Percentiles rank a stretch among this genome's conserved stretches.
Conservation (phyloP, 1,139 yeast species). For the Debaryomyces nepalensis region DNA sequence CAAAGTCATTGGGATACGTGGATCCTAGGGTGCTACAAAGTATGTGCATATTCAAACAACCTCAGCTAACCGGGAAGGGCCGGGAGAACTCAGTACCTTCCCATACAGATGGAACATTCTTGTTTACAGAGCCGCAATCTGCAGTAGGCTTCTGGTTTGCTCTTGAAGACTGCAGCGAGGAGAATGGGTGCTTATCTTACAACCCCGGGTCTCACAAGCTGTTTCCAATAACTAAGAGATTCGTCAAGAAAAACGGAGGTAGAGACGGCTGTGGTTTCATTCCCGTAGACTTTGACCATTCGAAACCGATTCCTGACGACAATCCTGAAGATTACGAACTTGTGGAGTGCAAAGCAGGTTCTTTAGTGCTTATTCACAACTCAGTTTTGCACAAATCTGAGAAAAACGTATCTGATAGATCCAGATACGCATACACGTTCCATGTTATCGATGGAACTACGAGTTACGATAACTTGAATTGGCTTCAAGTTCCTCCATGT, state of each 20-base stretch:
- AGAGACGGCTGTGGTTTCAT: conserved; percentile 58
- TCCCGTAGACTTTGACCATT: conserved; percentile 28
- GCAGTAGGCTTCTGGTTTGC: conserved; percentile 88
- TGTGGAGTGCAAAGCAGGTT: conserved; percentile 73
- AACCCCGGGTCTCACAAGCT: conserved; percentile 76
- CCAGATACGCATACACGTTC: conserved; percentile 79
- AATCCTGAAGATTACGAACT: conserved; percentile 45
- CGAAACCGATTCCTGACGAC: conserved; percentile 26
- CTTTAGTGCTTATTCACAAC: conserved; percentile 70
- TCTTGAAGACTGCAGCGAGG: conserved; percentile 68
- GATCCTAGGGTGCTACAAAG: conserved; percentile 80
- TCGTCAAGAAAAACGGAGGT: conserved; percentile 57
- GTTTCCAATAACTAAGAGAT: conserved; percentile 63
- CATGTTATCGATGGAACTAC: conserved; percentile 73
- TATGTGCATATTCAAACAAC: conserved; percentile 82
- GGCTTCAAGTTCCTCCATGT: conserved; percentile 76
- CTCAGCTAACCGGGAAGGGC: conserved; percentile 28
- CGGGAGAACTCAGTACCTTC: conserved; percentile 75
- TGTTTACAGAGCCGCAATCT: conserved; percentile 70
- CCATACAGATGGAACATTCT: conserved; percentile 77
- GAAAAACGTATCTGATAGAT: conserved; percentile 54
- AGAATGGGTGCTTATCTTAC: conserved; percentile 73
- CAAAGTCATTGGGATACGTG: conserved; percentile 52
- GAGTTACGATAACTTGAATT: conserved; percentile 64
- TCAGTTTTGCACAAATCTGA: conserved; percentile 75